These are phyloP conservation scores for Leucosporidium creatinivorum DNA, from an alignment of 768 basidiomycete species.

Conservation along the genomic window DNA sequence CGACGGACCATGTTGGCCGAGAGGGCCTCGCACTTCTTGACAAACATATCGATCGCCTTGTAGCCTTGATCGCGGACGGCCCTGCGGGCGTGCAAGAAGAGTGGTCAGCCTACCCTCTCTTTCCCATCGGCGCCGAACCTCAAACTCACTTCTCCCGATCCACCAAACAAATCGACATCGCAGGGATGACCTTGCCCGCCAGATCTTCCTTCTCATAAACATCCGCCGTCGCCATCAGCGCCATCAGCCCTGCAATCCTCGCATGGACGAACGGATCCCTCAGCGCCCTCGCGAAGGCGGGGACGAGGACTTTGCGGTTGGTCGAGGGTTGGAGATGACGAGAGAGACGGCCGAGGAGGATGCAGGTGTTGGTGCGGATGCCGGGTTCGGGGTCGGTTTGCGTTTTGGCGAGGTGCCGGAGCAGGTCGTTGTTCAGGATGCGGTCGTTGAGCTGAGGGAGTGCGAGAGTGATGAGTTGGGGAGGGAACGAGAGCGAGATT, in stretches of 20 bases:
- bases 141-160: conserved; percentile 81
- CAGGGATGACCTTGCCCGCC: conserved; percentile 81
- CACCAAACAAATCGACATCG: conserved; percentile 66
- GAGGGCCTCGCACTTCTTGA: conserved; percentile 72
- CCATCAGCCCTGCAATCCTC: conserved; percentile 87
- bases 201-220: conserved; percentile 82
- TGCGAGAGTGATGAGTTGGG: background rate
- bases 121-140: fast-evolving
- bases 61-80: conserved; percentile 92
- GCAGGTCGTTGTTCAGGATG: conserved; percentile 89
- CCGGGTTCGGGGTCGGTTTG: conserved; percentile 89
- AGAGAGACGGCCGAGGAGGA: conserved; percentile 84
- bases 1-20: conserved; percentile 69
- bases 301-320: conserved; percentile 91
- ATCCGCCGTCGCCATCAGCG: conserved; percentile 87
- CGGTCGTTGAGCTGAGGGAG: conserved; percentile 68
- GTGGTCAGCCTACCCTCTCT: background rate
- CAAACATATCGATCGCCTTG: conserved; percentile 79
- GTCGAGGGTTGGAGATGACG: conserved; percentile 78
- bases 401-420: conserved; percentile 83
- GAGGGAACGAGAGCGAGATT: background rate
- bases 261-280: conserved; percentile 90
- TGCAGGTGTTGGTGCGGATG: conserved; percentile 94
- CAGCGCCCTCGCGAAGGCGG: conserved; percentile 80
- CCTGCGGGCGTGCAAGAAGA: conserved; percentile 44